Percentiles rank a stretch among this genome's conserved stretches.
These are phyloP conservation scores for Batrachochytrium dendrobatidis DNA, from an alignment of 371 early-diverging fungal species.

Conservation along the genomic window DNA sequence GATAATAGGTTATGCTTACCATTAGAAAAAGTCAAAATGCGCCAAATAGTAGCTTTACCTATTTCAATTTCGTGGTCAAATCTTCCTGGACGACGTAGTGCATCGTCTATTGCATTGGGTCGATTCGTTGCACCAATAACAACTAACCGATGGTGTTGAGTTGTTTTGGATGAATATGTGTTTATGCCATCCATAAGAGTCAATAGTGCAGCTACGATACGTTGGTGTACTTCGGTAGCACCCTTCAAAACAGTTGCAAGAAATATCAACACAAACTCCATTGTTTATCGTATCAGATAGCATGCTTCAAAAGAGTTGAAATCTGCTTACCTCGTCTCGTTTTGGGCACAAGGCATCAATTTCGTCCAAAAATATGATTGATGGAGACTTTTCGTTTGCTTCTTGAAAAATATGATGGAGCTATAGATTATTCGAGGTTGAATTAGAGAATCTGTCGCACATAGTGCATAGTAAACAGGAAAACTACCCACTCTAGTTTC, in stretches of 20 bases:
- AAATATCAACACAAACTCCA: neutral
- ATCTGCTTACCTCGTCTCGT: conserved; percentile 66
- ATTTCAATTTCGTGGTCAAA: conserved; percentile 95
- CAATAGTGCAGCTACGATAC: conserved; percentile 93
- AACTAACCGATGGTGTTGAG: conserved; percentile 54
- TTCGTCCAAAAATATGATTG: conserved; percentile 96
- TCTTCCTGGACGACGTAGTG: conserved; percentile 95
- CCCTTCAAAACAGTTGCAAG: conserved; percentile 35
- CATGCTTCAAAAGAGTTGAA: too few species aligned
- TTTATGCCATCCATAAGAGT: conserved; percentile 92
- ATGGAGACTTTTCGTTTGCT: conserved; percentile 47
- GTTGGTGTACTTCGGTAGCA: conserved; percentile 68
- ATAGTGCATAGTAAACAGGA: neutral
- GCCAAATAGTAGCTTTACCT: conserved; percentile 35
- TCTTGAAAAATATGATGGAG: neutral
- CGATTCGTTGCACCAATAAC: conserved; percentile 98
- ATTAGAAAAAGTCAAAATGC: neutral
- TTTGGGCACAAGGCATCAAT: conserved; percentile 92
- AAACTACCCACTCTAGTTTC: conserved; percentile 63
- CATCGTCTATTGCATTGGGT: conserved; percentile 88
- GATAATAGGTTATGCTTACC: neutral
- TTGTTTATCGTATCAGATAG: too few species aligned
- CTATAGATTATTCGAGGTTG: neutral
- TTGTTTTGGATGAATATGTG: neutral
- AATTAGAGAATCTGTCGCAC: neutral